Percentiles rank a stretch among this genome's conserved stretches.
Evolutionary conservation across 352 stramenopile genomes (phyloP).

Genomic region (Pythium phragmitis): DNA sequence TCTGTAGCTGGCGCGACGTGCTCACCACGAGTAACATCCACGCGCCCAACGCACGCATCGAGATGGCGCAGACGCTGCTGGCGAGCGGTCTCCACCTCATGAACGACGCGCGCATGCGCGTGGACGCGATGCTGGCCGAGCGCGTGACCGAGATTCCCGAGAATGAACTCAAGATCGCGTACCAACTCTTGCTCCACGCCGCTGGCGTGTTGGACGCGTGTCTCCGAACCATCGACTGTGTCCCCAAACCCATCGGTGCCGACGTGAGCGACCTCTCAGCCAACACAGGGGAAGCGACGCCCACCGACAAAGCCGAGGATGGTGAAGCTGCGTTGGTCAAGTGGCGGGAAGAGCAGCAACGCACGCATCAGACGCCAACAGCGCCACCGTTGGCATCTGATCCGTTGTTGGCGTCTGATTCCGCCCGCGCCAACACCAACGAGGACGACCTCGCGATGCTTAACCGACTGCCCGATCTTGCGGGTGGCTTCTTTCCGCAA

Average conservation of each 20-base stretch:
- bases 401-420: background rate
- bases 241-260: constrained; percentile 34
- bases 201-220: constrained; percentile 54
- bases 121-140: constrained; percentile 41
- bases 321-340: constrained; percentile 46
- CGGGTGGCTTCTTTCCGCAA: constrained; percentile 44
- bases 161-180: constrained; percentile 65
- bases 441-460: constrained; percentile 37
- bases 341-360: constrained; percentile 56
- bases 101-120: constrained; percentile 38
- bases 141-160: constrained; percentile 51
- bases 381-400: constrained; percentile 2
- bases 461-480: constrained; percentile 52
- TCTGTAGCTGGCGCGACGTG: constrained; percentile 58
- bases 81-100: constrained; percentile 46
- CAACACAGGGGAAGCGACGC: constrained; percentile 8
- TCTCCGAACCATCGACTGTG: constrained; percentile 39
- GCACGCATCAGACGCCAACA: constrained; percentile 15
- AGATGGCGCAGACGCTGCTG: constrained; percentile 54
- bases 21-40: constrained; percentile 45
- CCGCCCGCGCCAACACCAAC: background rate
- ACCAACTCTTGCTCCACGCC: constrained; percentile 61
- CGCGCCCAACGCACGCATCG: constrained; percentile 48
- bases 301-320: background rate
- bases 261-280: constrained; percentile 33